Evolutionary conservation across 129 eudicot species (phyloP).

Genomic region (Scalesia atractyloides): DNA sequence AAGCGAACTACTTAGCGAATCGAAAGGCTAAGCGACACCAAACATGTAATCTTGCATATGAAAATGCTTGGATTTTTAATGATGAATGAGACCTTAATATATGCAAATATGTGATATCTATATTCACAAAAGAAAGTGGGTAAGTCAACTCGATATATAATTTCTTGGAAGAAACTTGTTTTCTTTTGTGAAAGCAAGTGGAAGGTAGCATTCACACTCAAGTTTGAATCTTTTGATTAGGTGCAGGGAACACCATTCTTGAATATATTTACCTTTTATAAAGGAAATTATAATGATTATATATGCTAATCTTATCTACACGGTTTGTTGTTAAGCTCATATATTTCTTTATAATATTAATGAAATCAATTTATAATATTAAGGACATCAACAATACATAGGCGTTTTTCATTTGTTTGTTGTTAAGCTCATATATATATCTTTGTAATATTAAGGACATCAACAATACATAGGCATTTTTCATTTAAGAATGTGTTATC

Average conservation of each 20-base stretch:
- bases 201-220: conserved; percentile 12
- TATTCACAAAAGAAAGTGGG: not conserved
- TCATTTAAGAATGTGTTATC: too few relatives aligned
- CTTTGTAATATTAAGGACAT: too few relatives aligned
- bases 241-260: conserved; percentile 26
- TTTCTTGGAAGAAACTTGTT: conserved; percentile 19
- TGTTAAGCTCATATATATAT: too few relatives aligned
- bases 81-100: not conserved
- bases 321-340: too few relatives aligned
- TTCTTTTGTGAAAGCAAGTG: conserved; percentile 8
- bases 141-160: conserved; percentile 10
- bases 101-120: not conserved
- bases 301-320: not conserved
- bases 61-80: not conserved
- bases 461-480: too few relatives aligned
- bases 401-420: too few relatives aligned
- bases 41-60: not conserved
- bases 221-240: not conserved
- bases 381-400: too few relatives aligned
- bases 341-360: too few relatives aligned
- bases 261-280: not conserved
- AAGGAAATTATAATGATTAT: not conserved
- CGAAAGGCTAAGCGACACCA: too few relatives aligned
- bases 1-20: not conserved
- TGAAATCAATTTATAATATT: too few relatives aligned